Evolutionary conservation across 768 basidiomycete genomes (phyloP).

Genomic region (Phaffia australis): DNA sequence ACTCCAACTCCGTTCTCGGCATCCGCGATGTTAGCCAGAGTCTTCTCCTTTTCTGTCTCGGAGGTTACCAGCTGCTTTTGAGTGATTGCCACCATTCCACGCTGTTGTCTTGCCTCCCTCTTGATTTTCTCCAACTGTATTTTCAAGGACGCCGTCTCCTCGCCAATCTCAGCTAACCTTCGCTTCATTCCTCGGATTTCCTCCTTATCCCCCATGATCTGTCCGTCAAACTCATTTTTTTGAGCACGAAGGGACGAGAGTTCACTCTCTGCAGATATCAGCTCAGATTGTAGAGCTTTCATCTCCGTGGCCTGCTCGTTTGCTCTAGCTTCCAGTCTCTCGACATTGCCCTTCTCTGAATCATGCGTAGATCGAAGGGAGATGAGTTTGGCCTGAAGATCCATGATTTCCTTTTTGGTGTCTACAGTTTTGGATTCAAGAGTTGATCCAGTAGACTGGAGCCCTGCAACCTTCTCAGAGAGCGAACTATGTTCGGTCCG

Average conservation of each 20-base stretch:
- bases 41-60: slow-evolving; percentile 62
- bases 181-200: slow-evolving; percentile 76
- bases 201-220: slow-evolving; percentile 82
- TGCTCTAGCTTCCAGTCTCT: slow-evolving; percentile 54
- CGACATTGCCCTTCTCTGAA: slow-evolving; percentile 49
- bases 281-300: slow-evolving; percentile 57
- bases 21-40: slow-evolving; percentile 61
- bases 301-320: slow-evolving; percentile 59
- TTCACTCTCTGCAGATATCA: slow-evolving; percentile 85
- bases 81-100: slow-evolving; percentile 84
- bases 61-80: slow-evolving; percentile 82
- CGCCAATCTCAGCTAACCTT: slow-evolving; percentile 67
- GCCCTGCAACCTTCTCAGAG: slow-evolving; percentile 21
- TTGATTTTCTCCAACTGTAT: slow-evolving; percentile 70
- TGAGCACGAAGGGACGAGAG: slow-evolving; percentile 77
- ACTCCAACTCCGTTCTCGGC: slow-evolving; percentile 37
- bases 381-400: slow-evolving; percentile 69
- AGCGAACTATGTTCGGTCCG: slow-evolving; percentile 19
- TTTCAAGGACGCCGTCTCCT: slow-evolving; percentile 60
- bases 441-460: slow-evolving; percentile 29
- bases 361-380: slow-evolving; percentile 45
- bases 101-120: slow-evolving; percentile 93
- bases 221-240: slow-evolving; percentile 81
- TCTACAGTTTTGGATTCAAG: slow-evolving; percentile 35
- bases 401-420: slow-evolving; percentile 68